A percentile compares a stretch with the other conserved stretches of the same genome.
These are phyloP conservation scores for Podospora pseudoanserina DNA, from an alignment of 495 filamentous ascomycete genomes.

Conservation along the genomic window DNA sequence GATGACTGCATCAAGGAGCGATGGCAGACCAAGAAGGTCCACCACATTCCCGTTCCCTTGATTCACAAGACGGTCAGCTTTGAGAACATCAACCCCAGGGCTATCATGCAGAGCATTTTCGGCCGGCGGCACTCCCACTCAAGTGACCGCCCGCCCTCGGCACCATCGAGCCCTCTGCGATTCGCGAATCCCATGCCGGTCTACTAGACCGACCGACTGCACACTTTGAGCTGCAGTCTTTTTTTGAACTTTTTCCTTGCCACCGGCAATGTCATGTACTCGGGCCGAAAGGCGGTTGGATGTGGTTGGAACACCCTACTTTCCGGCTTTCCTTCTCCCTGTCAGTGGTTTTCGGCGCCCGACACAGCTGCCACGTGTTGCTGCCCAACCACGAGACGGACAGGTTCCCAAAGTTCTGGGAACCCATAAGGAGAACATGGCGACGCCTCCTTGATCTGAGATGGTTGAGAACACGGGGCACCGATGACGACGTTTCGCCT, in stretches of 20 bases:
- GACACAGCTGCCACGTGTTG: conserved; percentile 15
- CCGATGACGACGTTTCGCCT: neutral
- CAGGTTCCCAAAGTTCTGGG: conserved; percentile 6
- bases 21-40: conserved; percentile 64
- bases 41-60: conserved; percentile 55
- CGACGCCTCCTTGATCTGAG: conserved; percentile 3
- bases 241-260: conserved; percentile 1
- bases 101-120: conserved; percentile 77
- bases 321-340: neutral
- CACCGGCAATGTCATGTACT: conserved; percentile 8
- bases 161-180: conserved; percentile 39
- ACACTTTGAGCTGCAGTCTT: conserved; percentile 5
- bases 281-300: conserved; percentile 3
- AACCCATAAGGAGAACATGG: neutral
- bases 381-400: conserved; percentile 13
- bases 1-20: conserved; percentile 86
- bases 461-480: neutral
- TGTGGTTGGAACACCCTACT: conserved; percentile 8
- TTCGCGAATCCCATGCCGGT: conserved; percentile 37
- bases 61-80: conserved; percentile 58
- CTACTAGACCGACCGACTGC: conserved; percentile 28
- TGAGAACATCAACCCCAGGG: conserved; percentile 65
- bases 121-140: conserved; percentile 52
- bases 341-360: conserved; percentile 2
- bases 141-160: conserved; percentile 28